phyloP scores from a whole-genome alignment of 129 eudicot species.

The Kitagawia praeruptora region DNA sequence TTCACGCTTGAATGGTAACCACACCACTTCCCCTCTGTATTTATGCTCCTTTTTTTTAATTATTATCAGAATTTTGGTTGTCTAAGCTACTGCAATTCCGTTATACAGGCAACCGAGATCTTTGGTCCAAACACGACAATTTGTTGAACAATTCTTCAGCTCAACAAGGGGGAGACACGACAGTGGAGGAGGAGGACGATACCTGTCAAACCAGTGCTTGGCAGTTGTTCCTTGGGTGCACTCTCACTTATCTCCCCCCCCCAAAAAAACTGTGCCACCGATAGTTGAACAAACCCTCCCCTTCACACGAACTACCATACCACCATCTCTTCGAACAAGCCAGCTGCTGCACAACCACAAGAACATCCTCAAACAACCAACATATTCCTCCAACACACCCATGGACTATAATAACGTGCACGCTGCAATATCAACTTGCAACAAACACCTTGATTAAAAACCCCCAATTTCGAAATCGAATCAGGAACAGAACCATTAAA shows the following conservation, averaged over 20 bases:
- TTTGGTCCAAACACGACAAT: slow-evolving; percentile 22
- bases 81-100: not conserved
- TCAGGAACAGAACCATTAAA: too few species aligned
- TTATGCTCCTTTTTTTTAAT: not conserved
- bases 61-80: too few species aligned
- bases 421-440: too few species aligned
- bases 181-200: slow-evolving; percentile 14
- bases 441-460: too few species aligned
- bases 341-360: too few species aligned
- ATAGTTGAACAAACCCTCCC: slow-evolving; percentile 10
- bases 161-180: not conserved
- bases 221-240: slow-evolving; percentile 89
- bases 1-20: slow-evolving; percentile 54
- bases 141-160: slow-evolving; percentile 5
- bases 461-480: too few species aligned
- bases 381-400: too few species aligned
- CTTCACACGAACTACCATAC: too few species aligned
- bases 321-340: too few species aligned
- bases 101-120: slow-evolving; percentile 13
- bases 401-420: too few species aligned
- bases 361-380: too few species aligned
- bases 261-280: not conserved
- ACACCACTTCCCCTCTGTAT: not conserved
- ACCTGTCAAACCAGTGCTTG: slow-evolving; percentile 18
- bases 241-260: slow-evolving; percentile 22